phyloP scores from a whole-genome alignment of 257 asterid species.

The Leonotis leonurus region DNA sequence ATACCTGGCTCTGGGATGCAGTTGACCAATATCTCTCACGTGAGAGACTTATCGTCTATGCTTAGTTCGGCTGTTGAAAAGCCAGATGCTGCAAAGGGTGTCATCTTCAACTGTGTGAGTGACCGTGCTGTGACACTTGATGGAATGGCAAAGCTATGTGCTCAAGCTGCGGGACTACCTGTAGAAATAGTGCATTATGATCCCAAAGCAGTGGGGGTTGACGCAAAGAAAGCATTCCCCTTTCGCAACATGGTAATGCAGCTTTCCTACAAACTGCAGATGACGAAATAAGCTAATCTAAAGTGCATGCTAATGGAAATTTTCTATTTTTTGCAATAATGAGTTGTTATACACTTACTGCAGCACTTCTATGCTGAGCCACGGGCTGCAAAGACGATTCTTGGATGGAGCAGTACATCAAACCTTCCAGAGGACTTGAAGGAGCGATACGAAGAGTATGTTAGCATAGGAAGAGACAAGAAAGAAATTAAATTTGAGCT shows the following conservation, averaged over 20 bases:
- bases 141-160: conserved; percentile 85
- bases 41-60: conserved; percentile 81
- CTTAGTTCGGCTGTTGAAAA: conserved; percentile 68
- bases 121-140: conserved; percentile 94
- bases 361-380: conserved; percentile 97
- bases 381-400: conserved; percentile 84
- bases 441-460: conserved; percentile 74
- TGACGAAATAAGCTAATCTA: neutral
- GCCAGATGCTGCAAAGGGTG: conserved; percentile 60
- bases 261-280: neutral
- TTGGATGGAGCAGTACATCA: conserved; percentile 78
- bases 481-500: conserved; percentile 58
- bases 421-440: conserved; percentile 73
- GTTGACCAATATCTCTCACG: conserved; percentile 81
- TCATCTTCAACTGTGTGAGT: conserved; percentile 78
- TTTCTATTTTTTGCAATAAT: neutral
- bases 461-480: conserved; percentile 93
- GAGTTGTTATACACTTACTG: conserved; percentile 11
- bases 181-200: conserved; percentile 85
- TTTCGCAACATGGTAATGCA: conserved; percentile 79
- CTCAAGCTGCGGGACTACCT: conserved; percentile 68
- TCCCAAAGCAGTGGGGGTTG: conserved; percentile 75
- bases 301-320: neutral
- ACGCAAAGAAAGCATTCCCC: conserved; percentile 94
- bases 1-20: conserved; percentile 96